Conservation (phyloP, 345 rosid species). For the Tarenaya hassleriana region DNA sequence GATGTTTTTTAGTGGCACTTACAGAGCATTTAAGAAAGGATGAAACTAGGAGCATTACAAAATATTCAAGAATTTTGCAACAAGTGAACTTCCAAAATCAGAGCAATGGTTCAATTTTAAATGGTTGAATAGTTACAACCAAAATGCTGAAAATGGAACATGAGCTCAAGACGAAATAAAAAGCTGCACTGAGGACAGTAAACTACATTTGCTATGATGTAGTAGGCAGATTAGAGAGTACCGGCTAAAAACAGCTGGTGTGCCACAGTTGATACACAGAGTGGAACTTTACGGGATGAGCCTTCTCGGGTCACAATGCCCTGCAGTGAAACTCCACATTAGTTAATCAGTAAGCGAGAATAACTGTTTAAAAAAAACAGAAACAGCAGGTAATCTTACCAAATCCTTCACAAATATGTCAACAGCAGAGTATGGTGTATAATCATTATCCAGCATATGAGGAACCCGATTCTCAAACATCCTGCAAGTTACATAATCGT, state of each 20-base stretch:
- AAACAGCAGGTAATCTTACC: constrained; percentile 38
- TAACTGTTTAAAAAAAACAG: constrained; percentile 9
- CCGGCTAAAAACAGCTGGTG: constrained; percentile 86
- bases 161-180: no score
- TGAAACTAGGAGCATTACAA: constrained; percentile 3
- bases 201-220: neutral
- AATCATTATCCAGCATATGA: constrained; percentile 90
- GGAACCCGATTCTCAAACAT: constrained; percentile 98
- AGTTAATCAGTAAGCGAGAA: constrained; percentile 4
- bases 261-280: constrained; percentile 71
- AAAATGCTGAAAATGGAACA: constrained; percentile 12
- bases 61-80: constrained; percentile 2
- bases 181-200: no score
- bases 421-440: constrained; percentile 89
- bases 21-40: constrained; percentile 6
- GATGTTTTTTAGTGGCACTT: neutral
- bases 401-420: constrained; percentile 97
- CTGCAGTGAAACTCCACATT: constrained; percentile 37
- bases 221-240: constrained; percentile 21
- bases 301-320: constrained; percentile 83
- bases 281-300: constrained; percentile 66
- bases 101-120: constrained; percentile 4
- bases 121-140: constrained; percentile 8
- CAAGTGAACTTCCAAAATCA: constrained; percentile 6
- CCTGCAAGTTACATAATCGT: constrained; percentile 46